Base-by-base conservation (phyloP, 495 filamentous ascomycete species). In the Hapsidospora chrysogenum region DNA sequence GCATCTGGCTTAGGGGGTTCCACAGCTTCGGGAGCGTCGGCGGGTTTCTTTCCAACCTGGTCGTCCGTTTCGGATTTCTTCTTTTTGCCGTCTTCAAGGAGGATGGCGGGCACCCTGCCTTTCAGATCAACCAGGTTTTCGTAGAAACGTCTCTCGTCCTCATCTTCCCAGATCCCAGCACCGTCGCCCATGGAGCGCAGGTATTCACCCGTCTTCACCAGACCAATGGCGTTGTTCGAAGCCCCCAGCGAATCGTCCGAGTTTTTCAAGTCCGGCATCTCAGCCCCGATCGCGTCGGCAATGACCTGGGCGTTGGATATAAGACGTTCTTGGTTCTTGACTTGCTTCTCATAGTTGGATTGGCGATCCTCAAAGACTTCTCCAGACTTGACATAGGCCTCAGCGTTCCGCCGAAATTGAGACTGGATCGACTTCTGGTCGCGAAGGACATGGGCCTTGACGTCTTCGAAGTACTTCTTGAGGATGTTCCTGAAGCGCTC, bases 361-460 rank as follows among this genome's bases (percentile, higher is more conserved):
- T 99, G 89, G 13, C 89, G 81, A 48, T 99, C 89, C 50, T 99
- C 89, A 43, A 99, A 99, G 29, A 99, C 86, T 48, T 99, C 89
- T 10, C 89, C 89, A 28, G 92, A 96, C 49, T 93, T 94, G 43
- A 99, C 84, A 50, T 99, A 99, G 4, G 87, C 89, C 52, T 99
- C 89, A 2, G 92, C 85, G 60, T 99, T 95, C 32, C 86, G 85
- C 39, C 83, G 80, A 31, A 76, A 80, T 55, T 99, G 89, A 17
- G 61, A 65, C 38, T 69, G 66, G 23, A 96, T 74, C 5, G 76
- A 74, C 54, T 87, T 84, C 49, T 99, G 89, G 44, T 96, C 87
- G 4, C 79, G 78, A 30, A 89, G 51, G 17, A 99, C 67, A 54
- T 96, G 89, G 4, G 66, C 55, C 54, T 89, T 94, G 51, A 95